These are phyloP conservation scores for Limonomyces culmigenus DNA, from an alignment of 1,284 basidiomycete species.

Conservation along the genomic window DNA sequence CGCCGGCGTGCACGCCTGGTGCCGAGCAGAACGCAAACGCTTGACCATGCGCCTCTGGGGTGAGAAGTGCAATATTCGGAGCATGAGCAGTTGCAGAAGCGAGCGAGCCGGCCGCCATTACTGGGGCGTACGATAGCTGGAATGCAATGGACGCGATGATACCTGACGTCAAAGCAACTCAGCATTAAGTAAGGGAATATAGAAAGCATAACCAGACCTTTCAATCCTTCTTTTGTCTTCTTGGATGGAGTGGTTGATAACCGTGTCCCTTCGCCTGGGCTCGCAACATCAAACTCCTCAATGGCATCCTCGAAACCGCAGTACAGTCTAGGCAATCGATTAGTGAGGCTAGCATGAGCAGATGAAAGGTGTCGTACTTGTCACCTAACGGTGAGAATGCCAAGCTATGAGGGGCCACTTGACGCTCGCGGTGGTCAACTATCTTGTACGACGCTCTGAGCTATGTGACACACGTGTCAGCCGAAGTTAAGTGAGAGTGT, in stretches of 20 bases:
- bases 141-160: slow-evolving; percentile 76
- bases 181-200: too few relatives aligned
- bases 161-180: slow-evolving; percentile 24
- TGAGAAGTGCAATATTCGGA: slow-evolving; percentile 63
- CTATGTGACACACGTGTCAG: slow-evolving; percentile 21
- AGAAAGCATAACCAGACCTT: slow-evolving; percentile 31
- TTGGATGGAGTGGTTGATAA: slow-evolving; percentile 61
- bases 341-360: background rate
- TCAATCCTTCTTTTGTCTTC: slow-evolving; percentile 70
- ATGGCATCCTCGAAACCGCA: slow-evolving; percentile 84
- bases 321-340: slow-evolving; percentile 41
- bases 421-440: slow-evolving; percentile 78
- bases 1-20: background rate
- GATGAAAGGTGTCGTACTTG: slow-evolving; percentile 29
- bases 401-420: slow-evolving; percentile 71
- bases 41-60: slow-evolving; percentile 51
- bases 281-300: slow-evolving; percentile 69
- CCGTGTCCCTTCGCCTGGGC: slow-evolving; percentile 58
- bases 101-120: slow-evolving; percentile 61
- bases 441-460: slow-evolving; percentile 83
- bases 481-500: slow-evolving; percentile 4
- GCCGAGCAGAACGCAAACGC: slow-evolving; percentile 6
- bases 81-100: slow-evolving; percentile 28
- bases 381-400: slow-evolving; percentile 56
- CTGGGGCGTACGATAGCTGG: slow-evolving; percentile 41